Percentiles rank a stretch among this genome's conserved stretches.
Conservation (phyloP, 352 stramenopile genomes). For the Pythium plurisporium region DNA sequence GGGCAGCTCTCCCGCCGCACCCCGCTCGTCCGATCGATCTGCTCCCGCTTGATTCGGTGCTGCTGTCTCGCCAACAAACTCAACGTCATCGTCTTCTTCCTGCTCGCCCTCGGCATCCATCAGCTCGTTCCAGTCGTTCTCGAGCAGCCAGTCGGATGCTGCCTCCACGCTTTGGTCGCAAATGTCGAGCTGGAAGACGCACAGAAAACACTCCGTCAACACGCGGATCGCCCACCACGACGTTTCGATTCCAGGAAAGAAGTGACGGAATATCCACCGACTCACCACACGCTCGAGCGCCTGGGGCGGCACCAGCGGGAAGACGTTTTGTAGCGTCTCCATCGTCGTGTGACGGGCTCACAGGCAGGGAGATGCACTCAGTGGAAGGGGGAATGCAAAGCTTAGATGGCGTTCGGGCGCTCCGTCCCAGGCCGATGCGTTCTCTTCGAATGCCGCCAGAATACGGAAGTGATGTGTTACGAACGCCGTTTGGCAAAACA, state of each 20-base stretch:
- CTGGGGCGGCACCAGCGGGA: constrained; percentile 23
- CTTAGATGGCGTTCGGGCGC: too few relatives aligned
- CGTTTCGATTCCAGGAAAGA: constrained; percentile 5
- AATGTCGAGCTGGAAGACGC: constrained; percentile 22
- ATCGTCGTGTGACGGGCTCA: too few relatives aligned
- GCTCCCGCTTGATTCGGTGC: background rate
- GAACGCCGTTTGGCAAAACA: constrained; percentile 20
- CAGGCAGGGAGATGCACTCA: too few relatives aligned
- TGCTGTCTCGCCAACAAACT: background rate
- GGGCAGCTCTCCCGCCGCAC: too few relatives aligned
- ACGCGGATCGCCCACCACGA: background rate
- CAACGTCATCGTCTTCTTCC: background rate
- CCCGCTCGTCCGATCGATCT: background rate
- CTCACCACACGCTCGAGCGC: constrained; percentile 34
- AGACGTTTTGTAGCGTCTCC: constrained; percentile 30
- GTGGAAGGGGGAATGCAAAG: background rate
- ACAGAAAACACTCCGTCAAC: background rate
- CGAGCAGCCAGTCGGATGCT: constrained; percentile 32
- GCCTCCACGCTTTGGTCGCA: constrained; percentile 32
- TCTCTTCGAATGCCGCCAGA: background rate
- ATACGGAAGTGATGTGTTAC: constrained; percentile 1
- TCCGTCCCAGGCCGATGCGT: background rate
- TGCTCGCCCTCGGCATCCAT: constrained; percentile 23
- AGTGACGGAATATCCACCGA: background rate
- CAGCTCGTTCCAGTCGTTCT: constrained; percentile 35